Evolutionary conservation across 1,284 basidiomycete species (phyloP).

Genomic region (Schizopora paradoxa): DNA sequence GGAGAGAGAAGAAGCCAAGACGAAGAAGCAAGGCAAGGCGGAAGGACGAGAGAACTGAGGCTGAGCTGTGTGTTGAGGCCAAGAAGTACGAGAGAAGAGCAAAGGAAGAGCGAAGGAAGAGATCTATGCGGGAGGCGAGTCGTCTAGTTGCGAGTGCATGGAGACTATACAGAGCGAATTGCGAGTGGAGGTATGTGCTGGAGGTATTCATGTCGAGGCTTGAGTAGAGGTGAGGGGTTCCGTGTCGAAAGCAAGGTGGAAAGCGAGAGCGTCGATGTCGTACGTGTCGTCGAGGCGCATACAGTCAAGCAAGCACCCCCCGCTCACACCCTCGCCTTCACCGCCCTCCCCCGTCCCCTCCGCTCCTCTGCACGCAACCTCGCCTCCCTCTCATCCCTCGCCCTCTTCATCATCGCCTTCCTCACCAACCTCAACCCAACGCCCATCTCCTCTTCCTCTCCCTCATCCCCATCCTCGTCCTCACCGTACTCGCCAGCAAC

Average conservation of each 20-base stretch:
- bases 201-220: background rate
- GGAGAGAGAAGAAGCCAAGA: constrained; percentile 6
- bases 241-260: constrained; percentile 9
- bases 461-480: constrained; percentile 8
- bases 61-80: background rate
- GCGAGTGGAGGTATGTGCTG: constrained; percentile 1
- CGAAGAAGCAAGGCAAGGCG: constrained; percentile 19
- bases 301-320: constrained; percentile 8
- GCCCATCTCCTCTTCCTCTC: background rate
- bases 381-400: constrained; percentile 4
- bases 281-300: background rate
- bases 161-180: constrained; percentile 1
- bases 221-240: background rate
- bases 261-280: constrained; percentile 1
- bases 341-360: constrained; percentile 13
- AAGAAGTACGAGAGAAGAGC: background rate
- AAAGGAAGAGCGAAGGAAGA: background rate
- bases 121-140: constrained; percentile 1
- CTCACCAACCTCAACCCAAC: constrained; percentile 4
- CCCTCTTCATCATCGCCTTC: too few species aligned
- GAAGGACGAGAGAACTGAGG: background rate
- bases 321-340: constrained; percentile 16
- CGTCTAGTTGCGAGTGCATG: background rate
- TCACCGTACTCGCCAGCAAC: constrained; percentile 8
- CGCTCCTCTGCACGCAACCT: too few species aligned